Conservation (phyloP, 1,284 basidiomycete genomes). For the Spongispora temasekensis region DNA sequence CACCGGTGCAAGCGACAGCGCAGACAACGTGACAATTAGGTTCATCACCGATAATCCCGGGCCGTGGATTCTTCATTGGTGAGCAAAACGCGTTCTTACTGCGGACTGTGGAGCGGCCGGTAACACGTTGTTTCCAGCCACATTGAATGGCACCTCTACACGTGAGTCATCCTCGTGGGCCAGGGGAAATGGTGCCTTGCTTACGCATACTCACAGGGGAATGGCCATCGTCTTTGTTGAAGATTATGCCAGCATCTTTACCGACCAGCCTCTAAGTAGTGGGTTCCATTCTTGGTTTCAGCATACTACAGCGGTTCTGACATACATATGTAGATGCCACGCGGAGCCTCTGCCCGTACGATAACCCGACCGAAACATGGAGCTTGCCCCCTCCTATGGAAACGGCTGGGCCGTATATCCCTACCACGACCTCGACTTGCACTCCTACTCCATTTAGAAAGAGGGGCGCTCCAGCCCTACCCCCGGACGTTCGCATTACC, state of each 20-base stretch:
- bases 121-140: slow-evolving; percentile 16
- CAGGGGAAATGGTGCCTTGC: background rate
- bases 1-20: slow-evolving; percentile 23
- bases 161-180: slow-evolving; percentile 14
- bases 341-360: slow-evolving; percentile 9
- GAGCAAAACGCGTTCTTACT: background rate
- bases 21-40: slow-evolving; percentile 26
- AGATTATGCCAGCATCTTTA: slow-evolving; percentile 10
- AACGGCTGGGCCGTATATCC: slow-evolving; percentile 11
- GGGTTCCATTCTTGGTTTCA: background rate
- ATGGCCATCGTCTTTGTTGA: slow-evolving; percentile 20
- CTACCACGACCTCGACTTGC: slow-evolving; percentile 9
- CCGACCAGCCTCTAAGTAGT: background rate
- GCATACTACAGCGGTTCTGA: background rate
- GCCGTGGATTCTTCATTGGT: slow-evolving; percentile 31
- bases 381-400: slow-evolving; percentile 7
- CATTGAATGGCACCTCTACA: slow-evolving; percentile 31
- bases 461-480: background rate
- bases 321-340: slow-evolving; percentile 15
- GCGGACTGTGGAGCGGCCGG: background rate
- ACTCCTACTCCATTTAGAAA: slow-evolving; percentile 6
- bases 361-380: slow-evolving; percentile 14
- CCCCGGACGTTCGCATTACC: background rate
- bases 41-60: slow-evolving; percentile 25
- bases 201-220: slow-evolving; percentile 3